phyloP scores from a whole-genome alignment of 768 basidiomycete genomes.

The Filobasidium floriforme region DNA sequence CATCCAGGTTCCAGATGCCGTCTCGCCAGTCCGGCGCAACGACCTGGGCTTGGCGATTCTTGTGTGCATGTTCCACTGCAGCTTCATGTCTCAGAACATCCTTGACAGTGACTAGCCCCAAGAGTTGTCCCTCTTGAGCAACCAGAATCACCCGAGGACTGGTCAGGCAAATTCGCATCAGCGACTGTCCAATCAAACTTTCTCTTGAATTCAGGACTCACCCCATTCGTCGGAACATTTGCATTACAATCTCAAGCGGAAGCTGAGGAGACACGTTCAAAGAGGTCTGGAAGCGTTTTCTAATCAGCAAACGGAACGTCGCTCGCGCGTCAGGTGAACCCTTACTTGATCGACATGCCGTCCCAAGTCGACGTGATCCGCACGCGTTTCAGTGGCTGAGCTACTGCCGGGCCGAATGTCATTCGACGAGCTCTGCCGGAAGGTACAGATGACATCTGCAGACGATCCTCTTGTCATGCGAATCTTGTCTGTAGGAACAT shows the following conservation, averaged over 20 bases:
- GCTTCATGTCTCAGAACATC: slow-evolving; percentile 83
- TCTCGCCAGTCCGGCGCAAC: slow-evolving; percentile 21
- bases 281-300: slow-evolving; percentile 59
- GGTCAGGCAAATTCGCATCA: background rate
- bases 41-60: slow-evolving; percentile 13
- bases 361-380: slow-evolving; percentile 50
- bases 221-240: slow-evolving; percentile 97
- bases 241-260: slow-evolving; percentile 93
- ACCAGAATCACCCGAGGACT: slow-evolving; percentile 96
- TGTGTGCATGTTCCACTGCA: slow-evolving; percentile 37
- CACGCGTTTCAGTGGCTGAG: background rate
- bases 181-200: background rate
- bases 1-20: slow-evolving; percentile 25
- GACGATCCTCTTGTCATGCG: slow-evolving; percentile 55
- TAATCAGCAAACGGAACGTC: background rate
- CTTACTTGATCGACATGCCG: slow-evolving; percentile 92
- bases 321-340: background rate
- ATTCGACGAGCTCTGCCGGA: slow-evolving; percentile 44
- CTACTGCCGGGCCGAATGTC: background rate
- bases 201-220: slow-evolving; percentile 48
- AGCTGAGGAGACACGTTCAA: slow-evolving; percentile 85
- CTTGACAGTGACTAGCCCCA: slow-evolving; percentile 87
- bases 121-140: slow-evolving; percentile 71
- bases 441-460: slow-evolving; percentile 64
- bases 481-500: slow-evolving; percentile 57